Evolutionary conservation across 805 yeast genomes (phyloP).

Genomic region (Starmerella apicola): DNA sequence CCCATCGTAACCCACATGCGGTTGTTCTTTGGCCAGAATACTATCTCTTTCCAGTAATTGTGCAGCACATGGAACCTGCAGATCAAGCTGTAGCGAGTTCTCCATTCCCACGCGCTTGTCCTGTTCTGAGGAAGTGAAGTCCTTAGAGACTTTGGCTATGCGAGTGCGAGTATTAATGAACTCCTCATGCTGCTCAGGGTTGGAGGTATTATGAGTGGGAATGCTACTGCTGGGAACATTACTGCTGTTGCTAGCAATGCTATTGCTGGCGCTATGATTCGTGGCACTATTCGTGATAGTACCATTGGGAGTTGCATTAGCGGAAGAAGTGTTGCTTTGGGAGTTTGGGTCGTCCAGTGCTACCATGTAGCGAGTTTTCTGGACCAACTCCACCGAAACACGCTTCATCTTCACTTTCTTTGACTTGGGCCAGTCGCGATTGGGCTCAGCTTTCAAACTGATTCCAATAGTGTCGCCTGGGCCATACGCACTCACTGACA

Average conservation of each 20-base stretch:
- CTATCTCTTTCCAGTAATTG: constrained; percentile 19
- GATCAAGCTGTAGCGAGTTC: constrained; percentile 20
- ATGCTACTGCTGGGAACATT: background rate
- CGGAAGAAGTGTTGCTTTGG: background rate
- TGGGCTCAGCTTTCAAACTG: constrained; percentile 26
- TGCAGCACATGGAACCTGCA: constrained; percentile 24
- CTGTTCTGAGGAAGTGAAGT: constrained; percentile 22
- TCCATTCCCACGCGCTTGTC: constrained; percentile 17
- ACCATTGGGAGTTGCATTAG: background rate
- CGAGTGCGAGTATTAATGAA: constrained; percentile 23
- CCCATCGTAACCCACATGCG: constrained; percentile 28
- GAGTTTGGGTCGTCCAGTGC: background rate
- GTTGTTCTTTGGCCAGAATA: constrained; percentile 25
- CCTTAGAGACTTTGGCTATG: constrained; percentile 23
- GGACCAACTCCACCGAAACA: constrained; percentile 28
- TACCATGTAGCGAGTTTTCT: constrained; percentile 24
- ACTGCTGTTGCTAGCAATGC: too few relatives aligned
- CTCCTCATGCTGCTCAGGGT: too few relatives aligned
- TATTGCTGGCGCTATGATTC: background rate
- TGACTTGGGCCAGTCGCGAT: constrained; percentile 30
- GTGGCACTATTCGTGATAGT: background rate
- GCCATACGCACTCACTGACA: constrained; percentile 30
- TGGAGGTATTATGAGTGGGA: background rate
- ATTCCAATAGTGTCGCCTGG: constrained; percentile 29
- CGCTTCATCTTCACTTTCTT: constrained; percentile 29